These are phyloP conservation scores for Drechslera avenae DNA, from an alignment of 2,329 filamentous ascomycete genomes.

Conservation along the genomic window DNA sequence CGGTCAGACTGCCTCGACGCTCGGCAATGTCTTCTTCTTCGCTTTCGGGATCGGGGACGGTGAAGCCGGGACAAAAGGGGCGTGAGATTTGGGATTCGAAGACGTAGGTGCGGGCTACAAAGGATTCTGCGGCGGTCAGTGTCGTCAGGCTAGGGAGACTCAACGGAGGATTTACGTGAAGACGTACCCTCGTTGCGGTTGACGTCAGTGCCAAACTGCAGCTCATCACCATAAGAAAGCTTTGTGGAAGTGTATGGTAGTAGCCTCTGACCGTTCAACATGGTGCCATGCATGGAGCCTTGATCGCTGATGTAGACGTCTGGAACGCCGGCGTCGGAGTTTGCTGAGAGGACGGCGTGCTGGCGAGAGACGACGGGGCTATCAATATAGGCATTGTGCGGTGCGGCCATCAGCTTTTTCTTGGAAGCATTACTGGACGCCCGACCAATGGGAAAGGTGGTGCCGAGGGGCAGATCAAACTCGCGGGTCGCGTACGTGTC, in stretches of 20 bases:
- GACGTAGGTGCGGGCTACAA: constrained; percentile 38
- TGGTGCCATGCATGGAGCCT: constrained; percentile 67
- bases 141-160: not conserved
- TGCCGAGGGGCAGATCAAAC: constrained; percentile 34
- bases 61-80: constrained; percentile 35
- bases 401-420: constrained; percentile 48
- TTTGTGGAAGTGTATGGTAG: constrained; percentile 24
- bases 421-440: constrained; percentile 50
- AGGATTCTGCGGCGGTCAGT: constrained; percentile 35
- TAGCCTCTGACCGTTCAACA: constrained; percentile 53
- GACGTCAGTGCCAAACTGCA: constrained; percentile 47
- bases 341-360: constrained; percentile 60
- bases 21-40: constrained; percentile 32
- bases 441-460: constrained; percentile 49
- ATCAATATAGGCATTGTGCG: constrained; percentile 70
- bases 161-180: not conserved
- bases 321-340: constrained; percentile 21
- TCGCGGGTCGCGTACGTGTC: constrained; percentile 46
- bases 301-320: constrained; percentile 59
- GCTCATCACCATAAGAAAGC: constrained; percentile 39
- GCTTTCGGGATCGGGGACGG: constrained; percentile 39
- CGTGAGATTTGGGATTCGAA: constrained; percentile 30
- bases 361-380: constrained; percentile 73
- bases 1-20: constrained; percentile 30
- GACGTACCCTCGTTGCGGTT: constrained; percentile 42